phyloP scores from a whole-genome alignment of 805 yeast genomes.

The Pichia kluyveri region DNA sequence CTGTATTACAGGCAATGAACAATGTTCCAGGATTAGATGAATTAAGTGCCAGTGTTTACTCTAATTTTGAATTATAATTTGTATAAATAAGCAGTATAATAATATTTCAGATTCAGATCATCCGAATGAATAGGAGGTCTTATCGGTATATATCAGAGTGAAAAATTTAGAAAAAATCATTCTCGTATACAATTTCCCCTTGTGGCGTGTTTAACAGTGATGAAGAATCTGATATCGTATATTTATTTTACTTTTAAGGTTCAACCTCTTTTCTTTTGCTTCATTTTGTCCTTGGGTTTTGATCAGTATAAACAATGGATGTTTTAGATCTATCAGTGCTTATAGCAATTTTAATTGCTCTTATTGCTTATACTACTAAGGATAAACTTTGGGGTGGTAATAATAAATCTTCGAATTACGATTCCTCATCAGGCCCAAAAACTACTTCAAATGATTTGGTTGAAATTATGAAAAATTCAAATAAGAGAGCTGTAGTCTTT shows the following conservation, averaged over 20 bases:
- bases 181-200: no score
- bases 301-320: constrained; percentile 28
- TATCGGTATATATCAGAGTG: no score
- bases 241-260: no score
- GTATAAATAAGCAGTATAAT: no score
- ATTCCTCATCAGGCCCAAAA: constrained; percentile 20
- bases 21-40: constrained; percentile 64
- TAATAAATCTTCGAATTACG: constrained; percentile 8
- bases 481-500: constrained; percentile 70
- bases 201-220: no score
- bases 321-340: constrained; percentile 63
- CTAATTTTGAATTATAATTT: constrained; percentile 42
- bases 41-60: constrained; percentile 82
- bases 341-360: constrained; percentile 54
- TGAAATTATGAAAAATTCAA: constrained; percentile 46
- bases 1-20: constrained; percentile 31
- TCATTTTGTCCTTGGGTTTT: no score
- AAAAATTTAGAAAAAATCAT: no score
- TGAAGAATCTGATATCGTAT: no score
- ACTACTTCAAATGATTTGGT: constrained; percentile 48
- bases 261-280: no score
- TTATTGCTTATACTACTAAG: constrained; percentile 58
- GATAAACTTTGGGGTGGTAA: constrained; percentile 40
- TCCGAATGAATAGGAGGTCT: no score
- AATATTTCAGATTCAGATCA: no score